Evolutionary conservation across 192 early-diverging fungal genomes (phyloP).

Genomic region (Coemansia sp.): DNA sequence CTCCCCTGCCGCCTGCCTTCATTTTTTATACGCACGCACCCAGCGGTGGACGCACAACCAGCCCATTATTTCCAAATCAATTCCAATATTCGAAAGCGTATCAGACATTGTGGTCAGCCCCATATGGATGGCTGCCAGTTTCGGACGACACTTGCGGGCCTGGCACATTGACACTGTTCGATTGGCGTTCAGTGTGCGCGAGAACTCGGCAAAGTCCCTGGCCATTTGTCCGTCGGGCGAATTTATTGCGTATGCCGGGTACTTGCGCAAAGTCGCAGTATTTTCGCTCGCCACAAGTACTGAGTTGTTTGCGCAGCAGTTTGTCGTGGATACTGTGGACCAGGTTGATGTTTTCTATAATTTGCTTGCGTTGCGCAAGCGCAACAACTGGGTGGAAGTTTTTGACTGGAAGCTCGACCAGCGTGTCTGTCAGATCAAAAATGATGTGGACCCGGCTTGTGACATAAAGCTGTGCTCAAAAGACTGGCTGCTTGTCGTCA

Average conservation of each 20-base stretch:
- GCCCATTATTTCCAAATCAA: constrained; percentile 10
- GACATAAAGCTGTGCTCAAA: constrained; percentile 7
- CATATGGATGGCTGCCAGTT: constrained; percentile 18
- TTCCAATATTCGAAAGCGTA: constrained; percentile 1
- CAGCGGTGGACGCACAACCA: constrained; percentile 9
- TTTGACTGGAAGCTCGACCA: constrained; percentile 11
- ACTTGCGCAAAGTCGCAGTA: constrained; percentile 13
- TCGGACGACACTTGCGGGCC: constrained; percentile 10
- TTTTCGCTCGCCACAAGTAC: constrained; percentile 6
- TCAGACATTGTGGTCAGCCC: constrained; percentile 7
- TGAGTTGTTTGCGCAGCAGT: constrained; percentile 1
- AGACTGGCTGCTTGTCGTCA: constrained; percentile 8
- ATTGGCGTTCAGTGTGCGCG: constrained; percentile 10
- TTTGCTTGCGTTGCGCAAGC: constrained; percentile 9
- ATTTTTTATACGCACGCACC: constrained; percentile 10
- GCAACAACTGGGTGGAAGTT: constrained; percentile 5
- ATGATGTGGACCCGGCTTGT: not conserved
- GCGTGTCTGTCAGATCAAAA: not conserved
- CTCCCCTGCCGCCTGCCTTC: not conserved
- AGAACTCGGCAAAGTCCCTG: constrained; percentile 16
- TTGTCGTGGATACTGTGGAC: constrained; percentile 7
- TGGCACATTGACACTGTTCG: constrained; percentile 4
- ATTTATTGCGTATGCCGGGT: constrained; percentile 6
- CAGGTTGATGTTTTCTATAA: constrained; percentile 13
- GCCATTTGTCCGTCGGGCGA: constrained; percentile 16